phyloP scores from a whole-genome alignment of 495 filamentous ascomycete species.

The Tirmania nivea region DNA sequence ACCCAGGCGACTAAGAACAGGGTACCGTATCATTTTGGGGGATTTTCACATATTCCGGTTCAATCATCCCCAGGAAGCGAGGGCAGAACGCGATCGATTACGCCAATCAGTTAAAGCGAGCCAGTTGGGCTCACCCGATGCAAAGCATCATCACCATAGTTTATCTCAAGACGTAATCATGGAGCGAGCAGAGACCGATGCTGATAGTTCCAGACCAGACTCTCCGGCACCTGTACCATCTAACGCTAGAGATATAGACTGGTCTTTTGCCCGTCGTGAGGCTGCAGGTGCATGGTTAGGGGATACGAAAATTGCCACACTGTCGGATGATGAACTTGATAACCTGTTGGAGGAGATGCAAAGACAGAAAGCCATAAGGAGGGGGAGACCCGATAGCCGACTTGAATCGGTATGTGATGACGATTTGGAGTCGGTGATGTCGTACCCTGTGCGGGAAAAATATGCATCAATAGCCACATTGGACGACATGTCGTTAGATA shows the following conservation, averaged over 20 bases:
- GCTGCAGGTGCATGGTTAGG: conserved; percentile 77
- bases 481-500: conserved; percentile 93
- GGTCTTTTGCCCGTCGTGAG: conserved; percentile 85
- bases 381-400: conserved; percentile 50
- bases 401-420: conserved; percentile 48
- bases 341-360: conserved; percentile 90
- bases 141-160: conserved; percentile 41
- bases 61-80: conserved; percentile 91
- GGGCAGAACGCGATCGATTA: conserved; percentile 75
- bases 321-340: conserved; percentile 89
- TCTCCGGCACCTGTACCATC: conserved; percentile 49
- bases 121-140: conserved; percentile 36
- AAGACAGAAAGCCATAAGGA: conserved; percentile 59
- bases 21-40: conserved; percentile 83
- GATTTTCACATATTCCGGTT: conserved; percentile 99
- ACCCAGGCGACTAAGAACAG: conserved; percentile 65
- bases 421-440: conserved; percentile 41
- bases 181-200: conserved; percentile 33
- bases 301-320: conserved; percentile 72
- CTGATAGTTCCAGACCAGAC: conserved; percentile 47
- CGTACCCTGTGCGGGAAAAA: conserved; percentile 77
- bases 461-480: conserved; percentile 90
- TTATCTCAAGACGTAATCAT: conserved; percentile 44
- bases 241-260: conserved; percentile 69
- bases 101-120: conserved; percentile 72